phyloP scores from a whole-genome alignment of 2,329 filamentous ascomycete genomes.

The Nemania diffusa region DNA sequence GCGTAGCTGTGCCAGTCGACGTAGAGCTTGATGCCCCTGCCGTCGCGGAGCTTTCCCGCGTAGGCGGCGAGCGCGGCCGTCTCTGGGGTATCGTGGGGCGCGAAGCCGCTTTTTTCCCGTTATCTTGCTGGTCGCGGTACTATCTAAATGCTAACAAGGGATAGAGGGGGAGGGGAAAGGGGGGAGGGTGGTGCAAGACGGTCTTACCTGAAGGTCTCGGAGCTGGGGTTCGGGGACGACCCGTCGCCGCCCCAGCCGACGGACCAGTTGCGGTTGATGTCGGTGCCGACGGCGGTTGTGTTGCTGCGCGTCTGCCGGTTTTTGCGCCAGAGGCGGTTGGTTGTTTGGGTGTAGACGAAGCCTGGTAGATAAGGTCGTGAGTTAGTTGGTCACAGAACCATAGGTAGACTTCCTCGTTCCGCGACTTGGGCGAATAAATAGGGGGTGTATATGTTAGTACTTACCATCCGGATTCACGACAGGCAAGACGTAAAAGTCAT shows the following conservation, averaged over 20 bases:
- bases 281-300: conserved; percentile 58
- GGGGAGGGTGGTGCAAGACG: no score
- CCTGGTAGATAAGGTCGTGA: conserved; percentile 49
- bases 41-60: conserved; percentile 54
- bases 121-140: no score
- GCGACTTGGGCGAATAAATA: neutral
- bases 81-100: conserved; percentile 58
- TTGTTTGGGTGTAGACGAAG: conserved; percentile 63
- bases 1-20: conserved; percentile 70
- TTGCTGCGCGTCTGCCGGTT: conserved; percentile 57
- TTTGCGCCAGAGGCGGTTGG: conserved; percentile 64
- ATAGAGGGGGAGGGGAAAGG: no score
- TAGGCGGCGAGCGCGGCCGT: conserved; percentile 59
- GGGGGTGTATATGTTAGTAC: conserved; percentile 10
- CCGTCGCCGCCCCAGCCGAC: conserved; percentile 57
- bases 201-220: conserved; percentile 58
- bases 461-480: conserved; percentile 64
- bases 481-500: conserved; percentile 68
- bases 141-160: no score
- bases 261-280: conserved; percentile 66
- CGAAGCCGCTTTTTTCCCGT: no score
- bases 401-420: neutral
- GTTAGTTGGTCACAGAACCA: neutral
- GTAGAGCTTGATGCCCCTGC: conserved; percentile 63
- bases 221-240: conserved; percentile 59